Base-by-base conservation (phyloP, 1,139 yeast genomes). In the Casaregolazyma suthepensis region DNA sequence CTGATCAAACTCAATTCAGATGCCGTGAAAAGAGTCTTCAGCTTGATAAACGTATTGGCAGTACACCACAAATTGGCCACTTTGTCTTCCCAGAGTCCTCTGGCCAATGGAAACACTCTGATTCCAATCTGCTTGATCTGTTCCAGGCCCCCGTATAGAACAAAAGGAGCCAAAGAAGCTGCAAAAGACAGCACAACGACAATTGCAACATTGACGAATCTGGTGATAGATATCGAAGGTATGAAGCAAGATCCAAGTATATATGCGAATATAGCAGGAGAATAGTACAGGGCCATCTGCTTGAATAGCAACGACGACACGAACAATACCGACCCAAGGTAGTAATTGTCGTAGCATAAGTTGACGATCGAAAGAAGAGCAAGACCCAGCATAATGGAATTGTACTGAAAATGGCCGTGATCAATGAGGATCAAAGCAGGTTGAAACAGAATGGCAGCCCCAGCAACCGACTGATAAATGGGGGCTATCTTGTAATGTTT, bases 41-140 rank as follows among this genome's bases (percentile, higher is more conserved):
- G 85, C 66, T 93, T 93, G 65, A 91, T 68, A 12, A 89, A 60
- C 0, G 87, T 75, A 68, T 93, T 93, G 1, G 90, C 74, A 9
- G 95, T 85, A 68, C 99, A 91, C 99, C 99, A 93, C 63, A 93
- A 85, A 66, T 91, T 93, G 50, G 96, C 97, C 13, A 94, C 99
- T 68, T 93, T 93, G 67, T 93, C 99, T 69, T 93, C 99, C 76
- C 94, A 93, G n/a, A 94, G 76, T 0, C 99, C 99, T 65, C 99
- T 78, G 48, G 82, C 81, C 64, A 93, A 91, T 1, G 99, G 99
- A 69, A 93, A 93, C 31, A 93, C 85, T 59, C 99, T 78, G 48
- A 75, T 69, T 18, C 88, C 59, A 62, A 68, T 76, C 75, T 63
- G 76, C 37, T 17, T 70, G 47, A 73, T 76, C 68, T 69, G 81